Evolutionary conservation across 2,329 filamentous ascomycete species (phyloP).

Genomic region (Albifimbria verrucaria): DNA sequence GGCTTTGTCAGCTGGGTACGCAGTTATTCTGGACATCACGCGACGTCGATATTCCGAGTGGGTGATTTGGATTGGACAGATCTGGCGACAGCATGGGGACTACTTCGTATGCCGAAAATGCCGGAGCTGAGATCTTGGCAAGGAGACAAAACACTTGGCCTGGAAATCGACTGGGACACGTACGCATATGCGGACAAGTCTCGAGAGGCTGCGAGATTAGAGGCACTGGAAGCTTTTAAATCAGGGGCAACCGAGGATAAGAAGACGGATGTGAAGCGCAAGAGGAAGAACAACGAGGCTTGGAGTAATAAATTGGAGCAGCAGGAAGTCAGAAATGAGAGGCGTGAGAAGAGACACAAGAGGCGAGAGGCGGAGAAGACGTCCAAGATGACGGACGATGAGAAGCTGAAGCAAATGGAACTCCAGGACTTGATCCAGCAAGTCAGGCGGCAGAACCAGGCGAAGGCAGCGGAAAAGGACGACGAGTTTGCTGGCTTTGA

Average conservation of each 20-base stretch:
- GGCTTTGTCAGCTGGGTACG: slow-evolving; percentile 93
- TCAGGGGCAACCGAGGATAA: slow-evolving; percentile 33
- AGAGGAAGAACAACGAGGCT: slow-evolving; percentile 61
- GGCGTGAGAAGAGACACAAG: slow-evolving; percentile 62
- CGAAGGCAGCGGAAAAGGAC: slow-evolving; percentile 35
- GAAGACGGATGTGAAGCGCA: slow-evolving; percentile 44
- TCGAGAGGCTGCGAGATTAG: slow-evolving; percentile 62
- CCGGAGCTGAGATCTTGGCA: slow-evolving; percentile 77
- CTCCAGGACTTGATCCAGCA: slow-evolving; percentile 62
- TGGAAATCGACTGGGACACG: slow-evolving; percentile 63
- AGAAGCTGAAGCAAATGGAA: slow-evolving; percentile 60
- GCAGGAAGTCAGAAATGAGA: slow-evolving; percentile 58
- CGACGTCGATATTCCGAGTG: slow-evolving; percentile 84
- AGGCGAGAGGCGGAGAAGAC: slow-evolving; percentile 61
- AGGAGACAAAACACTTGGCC: slow-evolving; percentile 61
- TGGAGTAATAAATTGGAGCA: slow-evolving; percentile 71
- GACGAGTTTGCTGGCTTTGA: slow-evolving; percentile 61
- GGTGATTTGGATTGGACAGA: slow-evolving; percentile 81
- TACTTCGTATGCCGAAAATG: slow-evolving; percentile 88
- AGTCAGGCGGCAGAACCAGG: slow-evolving; percentile 56
- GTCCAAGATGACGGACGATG: slow-evolving; percentile 66
- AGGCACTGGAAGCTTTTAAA: slow-evolving; percentile 50
- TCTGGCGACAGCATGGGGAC: slow-evolving; percentile 77
- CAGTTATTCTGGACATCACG: slow-evolving; percentile 87
- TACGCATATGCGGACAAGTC: slow-evolving; percentile 71